Evolutionary conservation across 164 flowering plant species (phyloP).

Genomic region (Akebia trifoliata): DNA sequence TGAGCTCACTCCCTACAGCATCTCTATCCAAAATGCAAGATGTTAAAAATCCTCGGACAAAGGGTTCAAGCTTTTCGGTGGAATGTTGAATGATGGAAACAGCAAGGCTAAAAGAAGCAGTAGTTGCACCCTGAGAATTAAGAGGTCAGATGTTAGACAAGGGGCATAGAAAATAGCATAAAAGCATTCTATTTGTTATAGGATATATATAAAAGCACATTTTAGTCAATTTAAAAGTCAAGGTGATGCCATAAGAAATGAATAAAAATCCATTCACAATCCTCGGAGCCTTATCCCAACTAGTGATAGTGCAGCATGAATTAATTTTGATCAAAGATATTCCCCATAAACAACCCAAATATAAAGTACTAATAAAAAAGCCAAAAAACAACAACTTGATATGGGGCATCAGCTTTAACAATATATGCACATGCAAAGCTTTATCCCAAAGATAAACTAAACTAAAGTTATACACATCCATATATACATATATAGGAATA

Average conservation of each 20-base stretch:
- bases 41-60: constrained; percentile 54
- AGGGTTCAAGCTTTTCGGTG: constrained; percentile 55
- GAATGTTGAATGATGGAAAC: constrained; percentile 57
- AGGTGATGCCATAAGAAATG: not conserved
- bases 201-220: not conserved
- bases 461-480: no score
- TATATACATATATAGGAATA: no score
- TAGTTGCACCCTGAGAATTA: constrained; percentile 43
- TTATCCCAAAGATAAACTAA: no score
- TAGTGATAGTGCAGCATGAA: no score
- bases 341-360: no score
- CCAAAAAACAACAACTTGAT: no score
- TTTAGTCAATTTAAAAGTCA: not conserved
- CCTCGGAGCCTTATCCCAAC: no score
- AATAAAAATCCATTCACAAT: no score
- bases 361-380: no score
- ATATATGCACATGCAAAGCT: no score
- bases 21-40: constrained; percentile 69
- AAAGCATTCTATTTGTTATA: not conserved
- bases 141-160: constrained; percentile 4
- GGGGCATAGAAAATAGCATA: not conserved
- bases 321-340: no score
- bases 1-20: constrained; percentile 49
- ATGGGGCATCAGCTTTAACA: no score
- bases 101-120: constrained; percentile 65